phyloP scores from a whole-genome alignment of 2,329 filamentous ascomycete species.

The Aspergillus clavatus region DNA sequence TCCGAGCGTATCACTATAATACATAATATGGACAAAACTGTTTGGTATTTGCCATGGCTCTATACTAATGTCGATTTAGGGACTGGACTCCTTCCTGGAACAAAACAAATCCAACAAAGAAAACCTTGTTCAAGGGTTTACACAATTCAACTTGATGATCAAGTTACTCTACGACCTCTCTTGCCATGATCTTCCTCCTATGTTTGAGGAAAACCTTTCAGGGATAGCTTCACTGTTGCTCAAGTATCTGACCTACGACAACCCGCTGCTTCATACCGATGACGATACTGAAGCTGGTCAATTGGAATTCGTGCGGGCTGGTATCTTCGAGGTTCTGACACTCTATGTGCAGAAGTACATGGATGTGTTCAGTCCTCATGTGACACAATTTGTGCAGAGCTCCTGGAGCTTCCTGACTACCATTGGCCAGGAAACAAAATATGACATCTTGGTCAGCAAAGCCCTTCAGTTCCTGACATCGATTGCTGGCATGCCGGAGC shows the following conservation, averaged over 20 bases:
- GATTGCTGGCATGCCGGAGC: constrained; percentile 70
- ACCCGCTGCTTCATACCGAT: constrained; percentile 72
- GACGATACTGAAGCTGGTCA: constrained; percentile 86
- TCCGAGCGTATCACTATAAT: neutral
- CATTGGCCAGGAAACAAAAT: constrained; percentile 82
- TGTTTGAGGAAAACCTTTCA: constrained; percentile 83
- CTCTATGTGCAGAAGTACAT: constrained; percentile 94
- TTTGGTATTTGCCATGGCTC: neutral
- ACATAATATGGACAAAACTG: no score
- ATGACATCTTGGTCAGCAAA: constrained; percentile 90
- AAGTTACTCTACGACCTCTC: constrained; percentile 95
- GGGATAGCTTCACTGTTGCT: constrained; percentile 75
- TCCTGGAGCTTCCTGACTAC: constrained; percentile 89
- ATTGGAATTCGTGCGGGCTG: constrained; percentile 82
- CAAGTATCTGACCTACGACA: constrained; percentile 90
- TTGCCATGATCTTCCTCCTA: constrained; percentile 91
- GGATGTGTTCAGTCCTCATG: constrained; percentile 79
- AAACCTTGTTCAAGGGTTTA: constrained; percentile 70
- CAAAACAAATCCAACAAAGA: constrained; percentile 71
- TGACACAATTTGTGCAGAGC: constrained; percentile 78
- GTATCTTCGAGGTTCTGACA: constrained; percentile 85
- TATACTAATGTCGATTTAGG: constrained; percentile 30
- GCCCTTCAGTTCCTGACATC: constrained; percentile 92
- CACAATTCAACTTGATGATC: constrained; percentile 79
- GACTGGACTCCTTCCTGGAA: constrained; percentile 56